Evolutionary conservation across 129 eudicot genomes (phyloP).

Genomic region (carrot (Daucus carota)): DH1_v3.0 NC_030387.2:30336501-30337000

Average conservation of each 20-base stretch:
- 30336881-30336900: slow-evolving; percentile 56
- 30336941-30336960: not conserved
- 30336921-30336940: slow-evolving; percentile 35
- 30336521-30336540: not conserved
- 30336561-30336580: not conserved
- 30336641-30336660: not conserved
- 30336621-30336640: not conserved
- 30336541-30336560: not conserved
- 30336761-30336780: not conserved
- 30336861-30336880: slow-evolving; percentile 27
- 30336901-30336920: slow-evolving; percentile 72
- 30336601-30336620: not conserved
- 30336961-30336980: not conserved
- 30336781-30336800: not conserved
- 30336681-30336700: not conserved
- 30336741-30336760: not conserved
- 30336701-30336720: not conserved
- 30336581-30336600: not conserved
- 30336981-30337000: not conserved
- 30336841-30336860: not conserved
- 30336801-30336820: not conserved
- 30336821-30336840: not conserved
- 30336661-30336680: not conserved
- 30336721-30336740: not conserved
- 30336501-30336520: not conserved